phyloP scores from a whole-genome alignment of 2,329 filamentous ascomycete species.

The Trichoderma lentiforme region DNA sequence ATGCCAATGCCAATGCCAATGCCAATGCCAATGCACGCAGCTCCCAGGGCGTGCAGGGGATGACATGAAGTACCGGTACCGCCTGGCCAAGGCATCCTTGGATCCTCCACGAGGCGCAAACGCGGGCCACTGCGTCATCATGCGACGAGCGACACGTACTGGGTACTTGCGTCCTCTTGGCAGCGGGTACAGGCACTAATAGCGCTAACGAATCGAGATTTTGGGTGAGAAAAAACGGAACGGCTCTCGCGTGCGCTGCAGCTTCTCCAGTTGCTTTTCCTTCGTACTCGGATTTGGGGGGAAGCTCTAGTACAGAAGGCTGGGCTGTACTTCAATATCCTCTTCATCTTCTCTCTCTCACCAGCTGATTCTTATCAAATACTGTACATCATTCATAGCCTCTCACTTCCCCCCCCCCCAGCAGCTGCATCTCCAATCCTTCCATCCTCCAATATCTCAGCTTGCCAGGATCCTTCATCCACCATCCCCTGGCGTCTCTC shows the following conservation, averaged over 20 bases:
- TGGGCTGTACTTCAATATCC: neutral
- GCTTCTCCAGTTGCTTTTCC: too few relatives aligned
- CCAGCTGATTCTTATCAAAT: neutral
- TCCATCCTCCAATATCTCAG: neutral
- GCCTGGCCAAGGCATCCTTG: neutral
- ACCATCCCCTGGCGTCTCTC: neutral
- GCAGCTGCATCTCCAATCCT: neutral
- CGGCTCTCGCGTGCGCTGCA: too few relatives aligned
- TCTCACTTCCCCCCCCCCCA: neutral
- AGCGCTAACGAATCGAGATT: conserved; percentile 5
- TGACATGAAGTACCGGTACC: neutral
- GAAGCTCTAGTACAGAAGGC: too few relatives aligned
- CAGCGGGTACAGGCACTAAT: neutral
- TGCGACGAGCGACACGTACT: neutral
- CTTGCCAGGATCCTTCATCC: neutral
- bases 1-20: neutral
- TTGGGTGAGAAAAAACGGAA: neutral
- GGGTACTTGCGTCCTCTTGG: neutral
- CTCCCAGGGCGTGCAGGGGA: neutral
- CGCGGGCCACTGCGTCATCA: conserved; percentile 6
- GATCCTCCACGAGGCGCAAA: neutral
- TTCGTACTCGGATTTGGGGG: conserved; percentile 8
- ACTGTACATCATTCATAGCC: too few relatives aligned
- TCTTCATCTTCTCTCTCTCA: neutral
- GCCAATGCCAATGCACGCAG: neutral